Percentiles rank a stretch among this genome's conserved stretches.
Conservation (phyloP, 1,284 basidiomycete species). For the Singerocomus inundabilis region DNA sequence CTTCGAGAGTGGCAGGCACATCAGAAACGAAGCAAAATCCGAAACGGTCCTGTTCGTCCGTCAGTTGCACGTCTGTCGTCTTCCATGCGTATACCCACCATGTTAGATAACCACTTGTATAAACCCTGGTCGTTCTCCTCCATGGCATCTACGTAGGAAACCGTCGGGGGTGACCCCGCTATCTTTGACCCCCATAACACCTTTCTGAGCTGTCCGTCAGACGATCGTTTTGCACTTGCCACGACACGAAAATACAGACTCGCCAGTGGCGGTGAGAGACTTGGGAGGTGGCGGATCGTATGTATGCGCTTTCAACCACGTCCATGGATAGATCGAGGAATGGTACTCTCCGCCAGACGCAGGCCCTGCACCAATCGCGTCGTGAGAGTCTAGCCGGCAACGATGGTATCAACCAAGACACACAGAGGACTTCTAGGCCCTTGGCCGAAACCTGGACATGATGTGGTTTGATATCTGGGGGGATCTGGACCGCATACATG, state of each 20-base stretch:
- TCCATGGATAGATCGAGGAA: conserved; percentile 82
- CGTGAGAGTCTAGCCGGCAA: conserved; percentile 7
- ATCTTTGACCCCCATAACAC: conserved; percentile 84
- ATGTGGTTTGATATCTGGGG: conserved; percentile 66
- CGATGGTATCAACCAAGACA: not conserved
- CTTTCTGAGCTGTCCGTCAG: conserved; percentile 45
- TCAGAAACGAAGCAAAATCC: conserved; percentile 89
- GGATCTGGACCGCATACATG: conserved; percentile 54
- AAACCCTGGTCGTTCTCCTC: conserved; percentile 62
- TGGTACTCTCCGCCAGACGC: conserved; percentile 52
- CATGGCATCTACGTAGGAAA: conserved; percentile 79
- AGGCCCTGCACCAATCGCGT: conserved; percentile 47
- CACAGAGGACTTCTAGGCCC: conserved; percentile 71
- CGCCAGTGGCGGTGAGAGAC: conserved; percentile 27
- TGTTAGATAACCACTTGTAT: conserved; percentile 78
- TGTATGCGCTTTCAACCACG: conserved; percentile 74
- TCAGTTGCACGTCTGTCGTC: conserved; percentile 5
- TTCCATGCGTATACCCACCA: conserved; percentile 51
- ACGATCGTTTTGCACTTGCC: not conserved
- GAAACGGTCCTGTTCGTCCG: conserved; percentile 61
- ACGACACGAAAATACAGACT: conserved; percentile 38
- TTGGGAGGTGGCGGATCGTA: conserved; percentile 68
- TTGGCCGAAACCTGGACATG: conserved; percentile 58
- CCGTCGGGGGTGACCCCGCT: conserved; percentile 69
- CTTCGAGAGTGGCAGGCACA: conserved; percentile 79